Evolutionary conservation across 768 basidiomycete species (phyloP), one percentile per base, ranked within the genome.

Genomic region (Lentinula raphanica): DNA sequence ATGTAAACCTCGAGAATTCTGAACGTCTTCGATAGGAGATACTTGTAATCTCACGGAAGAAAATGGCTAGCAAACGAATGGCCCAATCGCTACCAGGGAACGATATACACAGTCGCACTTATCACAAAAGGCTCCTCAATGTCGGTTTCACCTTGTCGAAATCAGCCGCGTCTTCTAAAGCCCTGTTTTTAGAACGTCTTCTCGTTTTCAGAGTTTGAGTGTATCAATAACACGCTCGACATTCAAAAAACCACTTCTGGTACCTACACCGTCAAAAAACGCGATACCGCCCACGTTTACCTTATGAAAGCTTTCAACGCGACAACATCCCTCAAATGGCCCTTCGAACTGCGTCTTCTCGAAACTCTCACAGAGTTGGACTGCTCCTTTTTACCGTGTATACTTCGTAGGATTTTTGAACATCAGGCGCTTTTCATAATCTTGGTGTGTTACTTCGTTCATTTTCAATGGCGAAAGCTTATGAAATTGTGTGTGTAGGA

Each of bases 41-140:
- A 8, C 64, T 81, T 60, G 67, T 81, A 13, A 72, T 83, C 60
- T 75, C 76, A 1, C 72, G 72, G 3, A 80, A 78, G 61, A 60
- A 38, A 44, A 17, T 23, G 40, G 56, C 28, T 54, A 38, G 8
- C n/a, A 21, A 44, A 21, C 42, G 8, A 44, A 6, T n/a, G 17
- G 12, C 19, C 1, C 8, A 12, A 44, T 21, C 42, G 9, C n/a
- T 8, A 19, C 19, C 42, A 1, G 0, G 19, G 8, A 44, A 44
- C 42, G 12, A 46, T 31, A 32, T n/a, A 63, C 71, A 69, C n/a
- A 13, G 39, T 19, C 46, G 54, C 32, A 69, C n/a, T n/a, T n/a
- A 71, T 32, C 49, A 61, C 9, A 66, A 60, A 40, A 60, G 57
- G 17, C 45, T 57, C 13, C 40, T 54, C 27, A 58, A 65, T 35